A percentile compares a stretch with the other conserved stretches of the same genome.
phyloP scores from a whole-genome alignment of 164 flowering plant genomes.

The Umbilicus rupestris region DNA sequence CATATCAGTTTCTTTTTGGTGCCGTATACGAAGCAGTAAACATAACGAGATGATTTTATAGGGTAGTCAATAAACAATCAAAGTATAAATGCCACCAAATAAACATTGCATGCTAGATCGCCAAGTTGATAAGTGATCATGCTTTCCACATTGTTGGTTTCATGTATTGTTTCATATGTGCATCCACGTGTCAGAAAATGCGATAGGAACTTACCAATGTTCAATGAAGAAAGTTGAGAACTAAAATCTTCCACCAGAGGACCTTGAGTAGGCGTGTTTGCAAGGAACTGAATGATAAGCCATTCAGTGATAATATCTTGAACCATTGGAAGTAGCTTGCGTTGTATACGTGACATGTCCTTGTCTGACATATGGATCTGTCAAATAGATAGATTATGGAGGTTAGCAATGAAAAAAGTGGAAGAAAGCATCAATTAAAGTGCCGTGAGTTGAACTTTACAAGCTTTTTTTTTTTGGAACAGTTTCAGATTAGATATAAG shows the following conservation, averaged over 20 bases:
- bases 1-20: background rate
- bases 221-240: constrained; percentile 74
- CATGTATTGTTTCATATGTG: background rate
- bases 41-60: background rate
- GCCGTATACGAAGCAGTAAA: background rate
- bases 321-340: constrained; percentile 71
- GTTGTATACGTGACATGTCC: constrained; percentile 57
- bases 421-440: background rate
- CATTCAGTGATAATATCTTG: constrained; percentile 66
- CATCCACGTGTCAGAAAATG: background rate
- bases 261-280: constrained; percentile 57
- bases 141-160: too few species aligned
- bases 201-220: constrained; percentile 40
- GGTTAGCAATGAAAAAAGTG: background rate
- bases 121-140: background rate
- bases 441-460: background rate
- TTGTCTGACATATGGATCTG: constrained; percentile 57
- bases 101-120: too few species aligned
- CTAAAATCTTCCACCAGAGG: constrained; percentile 78
- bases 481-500: too few species aligned
- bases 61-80: too few species aligned
- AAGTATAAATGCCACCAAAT: too few species aligned
- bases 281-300: constrained; percentile 63
- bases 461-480: too few species aligned
- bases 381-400: constrained; percentile 6